These are phyloP conservation scores for Teratosphaeria viscida DNA, from an alignment of 2,329 filamentous ascomycete genomes.

Conservation along the genomic window DNA sequence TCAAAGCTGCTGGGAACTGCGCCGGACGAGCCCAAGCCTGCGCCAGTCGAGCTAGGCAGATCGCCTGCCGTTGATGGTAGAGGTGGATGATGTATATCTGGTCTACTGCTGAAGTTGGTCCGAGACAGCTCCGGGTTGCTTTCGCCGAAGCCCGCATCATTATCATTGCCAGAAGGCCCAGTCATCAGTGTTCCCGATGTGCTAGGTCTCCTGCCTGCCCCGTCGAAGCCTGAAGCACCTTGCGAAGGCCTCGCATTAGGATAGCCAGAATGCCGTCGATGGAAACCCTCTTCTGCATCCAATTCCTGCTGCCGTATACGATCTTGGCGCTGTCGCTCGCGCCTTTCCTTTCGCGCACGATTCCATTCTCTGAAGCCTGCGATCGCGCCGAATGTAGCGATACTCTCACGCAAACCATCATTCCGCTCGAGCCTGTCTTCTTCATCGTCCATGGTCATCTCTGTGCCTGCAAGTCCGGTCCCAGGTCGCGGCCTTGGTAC, in stretches of 20 bases:
- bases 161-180: slow-evolving; percentile 10
- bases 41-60: slow-evolving; percentile 6
- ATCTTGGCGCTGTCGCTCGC: slow-evolving; percentile 51
- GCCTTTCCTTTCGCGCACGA: slow-evolving; percentile 45
- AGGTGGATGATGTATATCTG: slow-evolving; percentile 22
- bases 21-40: not conserved
- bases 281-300: slow-evolving; percentile 30
- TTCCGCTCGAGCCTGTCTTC: slow-evolving; percentile 4
- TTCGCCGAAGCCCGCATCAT: slow-evolving; percentile 30
- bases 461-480: not conserved
- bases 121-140: slow-evolving; percentile 36
- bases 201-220: slow-evolving; percentile 15
- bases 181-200: slow-evolving; percentile 23
- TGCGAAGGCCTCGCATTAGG: slow-evolving; percentile 6
- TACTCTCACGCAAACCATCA: slow-evolving; percentile 36
- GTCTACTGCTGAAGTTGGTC: slow-evolving; percentile 18
- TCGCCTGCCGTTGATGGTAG: slow-evolving; percentile 23
- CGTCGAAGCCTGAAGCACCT: not conserved
- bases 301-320: slow-evolving; percentile 39
- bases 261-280: slow-evolving; percentile 23
- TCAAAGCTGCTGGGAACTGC: slow-evolving; percentile 4
- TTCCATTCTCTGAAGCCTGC: slow-evolving; percentile 31
- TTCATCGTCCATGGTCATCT: slow-evolving; percentile 1
- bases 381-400: slow-evolving; percentile 30
- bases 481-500: not conserved